Conservation (phyloP, 2,329 filamentous ascomycete species). For the Diaporthe amygdali region DNA sequence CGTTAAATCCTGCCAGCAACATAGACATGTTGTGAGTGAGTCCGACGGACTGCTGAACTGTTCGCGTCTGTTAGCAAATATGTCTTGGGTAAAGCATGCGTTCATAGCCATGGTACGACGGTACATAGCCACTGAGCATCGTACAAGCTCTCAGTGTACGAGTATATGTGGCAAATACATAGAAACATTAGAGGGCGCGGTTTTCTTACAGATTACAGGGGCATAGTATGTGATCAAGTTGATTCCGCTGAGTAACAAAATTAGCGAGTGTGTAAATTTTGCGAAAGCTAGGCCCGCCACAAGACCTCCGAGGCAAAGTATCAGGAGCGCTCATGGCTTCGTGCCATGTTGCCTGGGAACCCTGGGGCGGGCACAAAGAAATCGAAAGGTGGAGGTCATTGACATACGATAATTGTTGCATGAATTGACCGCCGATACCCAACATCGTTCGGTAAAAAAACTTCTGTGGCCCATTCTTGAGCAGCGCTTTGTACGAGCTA, state of each 20-base stretch:
- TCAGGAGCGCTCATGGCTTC: too few relatives aligned
- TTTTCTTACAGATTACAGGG: constrained; percentile 25
- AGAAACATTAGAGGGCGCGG: neutral
- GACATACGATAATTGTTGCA: constrained; percentile 30
- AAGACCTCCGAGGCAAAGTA: too few relatives aligned
- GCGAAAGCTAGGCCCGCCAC: constrained; percentile 28
- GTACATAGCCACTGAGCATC: constrained; percentile 32
- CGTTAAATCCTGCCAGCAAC: constrained; percentile 60
- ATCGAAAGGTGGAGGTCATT: neutral
- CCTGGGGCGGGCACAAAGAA: too few relatives aligned
- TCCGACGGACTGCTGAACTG: constrained; percentile 43
- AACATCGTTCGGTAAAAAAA: constrained; percentile 41
- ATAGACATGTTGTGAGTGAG: constrained; percentile 60
- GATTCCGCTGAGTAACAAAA: constrained; percentile 28
- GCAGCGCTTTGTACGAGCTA: constrained; percentile 39
- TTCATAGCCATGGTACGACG: constrained; percentile 29
- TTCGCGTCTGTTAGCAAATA: constrained; percentile 32
- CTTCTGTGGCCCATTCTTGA: constrained; percentile 41
- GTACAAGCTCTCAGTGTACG: constrained; percentile 11
- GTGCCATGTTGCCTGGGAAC: too few relatives aligned
- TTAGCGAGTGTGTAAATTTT: constrained; percentile 34
- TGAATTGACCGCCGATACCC: constrained; percentile 34
- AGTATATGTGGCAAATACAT: neutral
- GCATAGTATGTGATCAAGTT: constrained; percentile 36
- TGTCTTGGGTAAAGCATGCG: constrained; percentile 29